Evolutionary conservation across 2,329 filamentous ascomycete genomes (phyloP).

Genomic region (Fusarium liriodendri): DNA sequence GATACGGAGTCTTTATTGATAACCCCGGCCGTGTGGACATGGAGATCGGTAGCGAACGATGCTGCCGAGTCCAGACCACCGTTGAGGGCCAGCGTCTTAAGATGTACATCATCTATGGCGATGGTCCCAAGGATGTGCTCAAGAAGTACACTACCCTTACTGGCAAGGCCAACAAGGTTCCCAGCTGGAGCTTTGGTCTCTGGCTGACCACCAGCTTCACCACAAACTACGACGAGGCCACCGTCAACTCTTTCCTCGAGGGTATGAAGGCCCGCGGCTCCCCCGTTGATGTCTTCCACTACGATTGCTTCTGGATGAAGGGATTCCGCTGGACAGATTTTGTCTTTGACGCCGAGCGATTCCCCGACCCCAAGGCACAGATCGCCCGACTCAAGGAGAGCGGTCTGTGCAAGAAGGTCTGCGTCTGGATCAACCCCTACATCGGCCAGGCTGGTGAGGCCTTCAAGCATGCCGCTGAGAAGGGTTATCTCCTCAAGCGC

Average conservation of each 20-base stretch:
- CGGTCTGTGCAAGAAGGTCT: slow-evolving; percentile 72
- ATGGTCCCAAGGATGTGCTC: slow-evolving; percentile 77
- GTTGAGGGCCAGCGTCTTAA: slow-evolving; percentile 77
- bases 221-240: slow-evolving; percentile 77
- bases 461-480: slow-evolving; percentile 72
- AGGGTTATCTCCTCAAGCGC: slow-evolving; percentile 76
- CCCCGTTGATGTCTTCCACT: slow-evolving; percentile 79
- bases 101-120: slow-evolving; percentile 80
- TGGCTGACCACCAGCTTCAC: slow-evolving; percentile 84
- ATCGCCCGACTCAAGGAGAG: slow-evolving; percentile 72
- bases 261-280: slow-evolving; percentile 75
- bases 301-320: slow-evolving; percentile 83
- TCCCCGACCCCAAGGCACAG: slow-evolving; percentile 74
- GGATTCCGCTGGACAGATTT: slow-evolving; percentile 83
- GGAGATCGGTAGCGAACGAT: slow-evolving; percentile 80
- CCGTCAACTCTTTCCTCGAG: slow-evolving; percentile 74
- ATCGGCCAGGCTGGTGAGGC: slow-evolving; percentile 76
- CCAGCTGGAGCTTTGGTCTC: slow-evolving; percentile 80
- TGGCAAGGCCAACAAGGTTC: slow-evolving; percentile 72
- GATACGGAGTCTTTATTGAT: slow-evolving; percentile 83
- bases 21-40: slow-evolving; percentile 76
- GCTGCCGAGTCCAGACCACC: slow-evolving; percentile 75
- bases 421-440: slow-evolving; percentile 83
- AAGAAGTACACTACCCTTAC: slow-evolving; percentile 75
- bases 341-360: slow-evolving; percentile 74